Base-by-base conservation (phyloP, 2,329 filamentous ascomycete species). In the Cryphonectria nitschkei region DNA sequence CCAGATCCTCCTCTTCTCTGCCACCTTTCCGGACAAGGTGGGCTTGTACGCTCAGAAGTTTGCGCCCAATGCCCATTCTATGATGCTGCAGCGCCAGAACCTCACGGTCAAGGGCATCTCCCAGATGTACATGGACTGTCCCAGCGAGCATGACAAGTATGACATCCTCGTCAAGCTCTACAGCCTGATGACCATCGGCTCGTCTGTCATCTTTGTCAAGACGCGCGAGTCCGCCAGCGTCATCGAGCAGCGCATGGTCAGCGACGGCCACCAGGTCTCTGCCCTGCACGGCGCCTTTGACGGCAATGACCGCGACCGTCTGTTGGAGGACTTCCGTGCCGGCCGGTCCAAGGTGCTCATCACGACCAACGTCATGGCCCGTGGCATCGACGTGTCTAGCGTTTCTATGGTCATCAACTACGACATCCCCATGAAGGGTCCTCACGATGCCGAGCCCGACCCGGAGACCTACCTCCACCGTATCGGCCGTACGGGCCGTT, bases 331-430 rank as follows among this genome's bases (percentile, higher is more conserved):
- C 70, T 99, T 99, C 88, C 91, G 96, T 71, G 88, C 84, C 61
- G 95, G 95, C 54, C 88, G 91, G 71, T 94, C 94, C 77, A 99
- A 99, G 84, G 96, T 99, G 11, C 90, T 99, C 73, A 98, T 99
- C 78, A 97, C 96, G 1, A 99, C 96, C 76, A 99, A 99, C 78
- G 95, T 99, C 52, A 88, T 99, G 71, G 93, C 96, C 11, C 94
- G 96, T 78, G 96, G 96, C 79, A 98, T 99, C 77, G 96, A 99
- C 78, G 88, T 90, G 84, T 98, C 79, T 81, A 97, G 83, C 39
- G 96, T 99, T 19, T 97, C 94, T 13, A 96, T 99, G 91, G 96
- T 99, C 68, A 94, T 99, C 85, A 99, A 99, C 85, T 99, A 99
- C 82, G 92, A 94, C 76, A 92, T 94, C 70, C 92, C 92, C 34